phyloP scores from a whole-genome alignment of 495 filamentous ascomycete species.

The Penicillium nucicola region DNA sequence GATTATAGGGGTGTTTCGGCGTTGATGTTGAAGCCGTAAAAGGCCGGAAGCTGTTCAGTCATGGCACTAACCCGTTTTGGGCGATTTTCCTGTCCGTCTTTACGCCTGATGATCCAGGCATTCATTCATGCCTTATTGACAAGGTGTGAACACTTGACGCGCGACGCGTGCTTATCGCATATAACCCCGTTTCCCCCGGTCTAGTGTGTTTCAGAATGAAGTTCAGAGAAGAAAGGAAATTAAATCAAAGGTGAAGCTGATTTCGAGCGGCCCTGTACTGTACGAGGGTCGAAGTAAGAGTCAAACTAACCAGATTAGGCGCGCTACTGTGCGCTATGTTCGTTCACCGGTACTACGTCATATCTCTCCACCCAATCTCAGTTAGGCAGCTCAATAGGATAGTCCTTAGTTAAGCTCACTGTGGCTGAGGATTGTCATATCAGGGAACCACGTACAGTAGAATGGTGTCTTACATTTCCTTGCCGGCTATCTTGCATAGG shows the following conservation, averaged over 20 bases:
- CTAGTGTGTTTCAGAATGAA: conserved; percentile 10
- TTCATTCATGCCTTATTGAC: conserved; percentile 17
- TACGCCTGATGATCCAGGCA: conserved; percentile 27
- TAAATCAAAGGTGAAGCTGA: conserved; percentile 10
- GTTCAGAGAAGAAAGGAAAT: conserved; percentile 10
- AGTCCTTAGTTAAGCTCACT: too few relatives aligned
- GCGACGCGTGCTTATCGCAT: conserved; percentile 39
- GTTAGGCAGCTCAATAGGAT: too few relatives aligned
- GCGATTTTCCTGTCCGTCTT: conserved; percentile 31
- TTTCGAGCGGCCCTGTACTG: conserved; percentile 11
- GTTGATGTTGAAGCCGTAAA: conserved; percentile 49
- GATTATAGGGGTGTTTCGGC: conserved; percentile 32
- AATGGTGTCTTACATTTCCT: too few relatives aligned
- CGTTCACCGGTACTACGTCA: too few relatives aligned
- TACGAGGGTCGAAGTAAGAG: too few relatives aligned
- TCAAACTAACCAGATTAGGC: too few relatives aligned
- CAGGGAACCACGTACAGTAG: too few relatives aligned
- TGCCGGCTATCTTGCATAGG: too few relatives aligned
- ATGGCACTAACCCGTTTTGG: conserved; percentile 34
- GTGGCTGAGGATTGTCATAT: too few relatives aligned
- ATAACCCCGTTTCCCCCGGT: neutral
- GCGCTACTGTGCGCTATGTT: too few relatives aligned
- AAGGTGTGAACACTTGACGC: conserved; percentile 30
- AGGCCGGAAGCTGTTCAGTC: conserved; percentile 37
- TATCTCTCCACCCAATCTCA: too few relatives aligned